phyloP scores from a whole-genome alignment of 352 stramenopile genomes.

The Globisporangium paddicum region DNA sequence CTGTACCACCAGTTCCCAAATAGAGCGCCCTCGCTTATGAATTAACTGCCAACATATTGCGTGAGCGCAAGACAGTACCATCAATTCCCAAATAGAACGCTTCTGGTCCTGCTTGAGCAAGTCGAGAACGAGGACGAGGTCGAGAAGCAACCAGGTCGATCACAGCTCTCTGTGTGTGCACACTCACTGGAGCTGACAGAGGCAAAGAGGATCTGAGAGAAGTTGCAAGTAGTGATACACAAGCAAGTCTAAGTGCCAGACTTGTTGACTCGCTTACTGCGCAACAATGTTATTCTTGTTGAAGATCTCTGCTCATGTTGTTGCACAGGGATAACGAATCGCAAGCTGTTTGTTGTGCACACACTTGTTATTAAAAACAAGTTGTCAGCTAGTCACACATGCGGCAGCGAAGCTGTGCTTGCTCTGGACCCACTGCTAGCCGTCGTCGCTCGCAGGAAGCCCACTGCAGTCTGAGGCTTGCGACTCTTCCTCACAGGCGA shows the following conservation, averaged over 20 bases:
- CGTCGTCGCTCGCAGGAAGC: slow-evolving; percentile 11
- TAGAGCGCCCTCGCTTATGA: no score
- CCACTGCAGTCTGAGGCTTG: slow-evolving; percentile 11
- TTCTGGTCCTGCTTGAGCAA: no score
- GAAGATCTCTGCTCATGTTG: no score
- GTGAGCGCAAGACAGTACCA: no score
- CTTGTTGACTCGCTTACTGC: neutral
- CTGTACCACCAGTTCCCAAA: no score
- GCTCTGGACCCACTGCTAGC: neutral
- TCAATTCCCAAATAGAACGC: neutral
- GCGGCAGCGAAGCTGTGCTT: slow-evolving; percentile 10
- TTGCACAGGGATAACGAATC: no score
- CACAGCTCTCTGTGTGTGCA: neutral
- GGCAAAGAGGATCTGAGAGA: no score
- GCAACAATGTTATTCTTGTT: neutral
- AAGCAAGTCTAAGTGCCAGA: neutral
- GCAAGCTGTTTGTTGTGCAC: neutral
- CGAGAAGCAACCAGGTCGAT: neutral
- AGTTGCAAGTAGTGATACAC: neutral
- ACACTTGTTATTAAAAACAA: neutral
- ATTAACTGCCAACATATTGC: no score
- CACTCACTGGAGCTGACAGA: slow-evolving; percentile 22
- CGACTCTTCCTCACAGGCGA: slow-evolving; percentile 16
- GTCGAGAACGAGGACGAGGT: neutral
- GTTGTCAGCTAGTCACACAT: slow-evolving; percentile 6